A percentile compares a stretch with the other conserved stretches of the same genome.
These are phyloP conservation scores for Corynespora cassiicola DNA, from an alignment of 2,329 filamentous ascomycete species.

Conservation along the genomic window DNA sequence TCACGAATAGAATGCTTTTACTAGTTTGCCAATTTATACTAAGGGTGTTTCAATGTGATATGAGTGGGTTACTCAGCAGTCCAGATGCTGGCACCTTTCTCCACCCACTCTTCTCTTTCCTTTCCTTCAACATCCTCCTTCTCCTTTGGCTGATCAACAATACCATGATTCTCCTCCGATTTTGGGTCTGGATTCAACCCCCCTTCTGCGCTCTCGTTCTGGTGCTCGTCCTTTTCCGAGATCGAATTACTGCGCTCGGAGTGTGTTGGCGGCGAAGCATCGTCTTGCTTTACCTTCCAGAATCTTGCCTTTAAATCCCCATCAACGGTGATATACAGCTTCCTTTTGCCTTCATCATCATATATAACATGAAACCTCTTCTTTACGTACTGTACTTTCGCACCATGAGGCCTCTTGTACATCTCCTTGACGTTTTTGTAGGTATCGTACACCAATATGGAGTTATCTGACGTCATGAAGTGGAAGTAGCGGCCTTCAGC, in stretches of 20 bases:
- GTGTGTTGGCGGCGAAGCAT: neutral
- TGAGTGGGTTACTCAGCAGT: constrained; percentile 12
- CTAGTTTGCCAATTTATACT: too few relatives aligned
- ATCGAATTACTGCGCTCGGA: constrained; percentile 4
- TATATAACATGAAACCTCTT: constrained; percentile 22
- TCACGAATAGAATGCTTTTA: too few relatives aligned
- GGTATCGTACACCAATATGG: constrained; percentile 28
- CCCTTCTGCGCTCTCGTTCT: neutral
- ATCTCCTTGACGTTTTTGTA: constrained; percentile 33
- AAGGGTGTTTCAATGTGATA: too few relatives aligned
- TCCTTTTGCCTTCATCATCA: constrained; percentile 8
- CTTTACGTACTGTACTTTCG: constrained; percentile 7
- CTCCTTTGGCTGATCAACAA: constrained; percentile 12
- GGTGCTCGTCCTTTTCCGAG: constrained; percentile 18
- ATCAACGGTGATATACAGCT: constrained; percentile 29
- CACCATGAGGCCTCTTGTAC: constrained; percentile 24
- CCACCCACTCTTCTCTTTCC: constrained; percentile 4
- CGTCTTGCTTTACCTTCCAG: constrained; percentile 13
- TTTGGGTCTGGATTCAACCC: constrained; percentile 15
- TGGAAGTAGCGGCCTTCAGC: constrained; percentile 20
- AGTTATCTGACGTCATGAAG: constrained; percentile 27
- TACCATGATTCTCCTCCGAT: constrained; percentile 26
- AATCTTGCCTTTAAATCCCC: constrained; percentile 31
- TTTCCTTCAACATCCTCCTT: neutral
- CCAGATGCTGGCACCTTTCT: constrained; percentile 12